Base-by-base conservation (phyloP, 768 basidiomycete genomes). In the Pleurotus pulmonarius region DNA sequence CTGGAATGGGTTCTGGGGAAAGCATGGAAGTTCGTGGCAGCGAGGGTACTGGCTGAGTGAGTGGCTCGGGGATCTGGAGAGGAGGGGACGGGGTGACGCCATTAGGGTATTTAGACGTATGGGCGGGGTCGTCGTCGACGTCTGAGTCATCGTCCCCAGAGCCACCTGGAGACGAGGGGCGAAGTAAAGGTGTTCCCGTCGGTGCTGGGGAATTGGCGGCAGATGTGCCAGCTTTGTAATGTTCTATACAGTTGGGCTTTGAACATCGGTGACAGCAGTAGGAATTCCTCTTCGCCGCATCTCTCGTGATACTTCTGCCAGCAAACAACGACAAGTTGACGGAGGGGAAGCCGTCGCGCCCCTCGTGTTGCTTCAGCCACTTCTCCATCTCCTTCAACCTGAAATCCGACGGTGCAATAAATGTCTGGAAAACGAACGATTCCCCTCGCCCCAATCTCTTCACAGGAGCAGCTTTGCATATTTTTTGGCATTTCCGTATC, bases 361-460 rank as follows among this genome's bases (percentile, higher is more conserved):
- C 68, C 59, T 74, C 75, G 49, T 80, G 77, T 55, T 86, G 81
- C 26, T 79, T 75, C 63, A 87, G 81, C 88, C 88, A 90, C 57
- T 82, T 83, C 63, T 90, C 88, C 82, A 90, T 87, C 68, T 88
- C 87, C 69, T 87, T 87, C 38, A 89, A 69, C 16, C 87, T 78
- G 64, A 90, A 90, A 65, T 90, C 88, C 34, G 79, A 65, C 3
- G 88, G 87, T 1, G 88, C 86, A 48, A 87, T 75, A 39, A 88
- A 70, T 9, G 86, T 85, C 59, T 84, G 83, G 69, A 88, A 89
- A 29, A 79, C 73, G 53, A 75, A 70, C 15, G 69, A 67, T 34
- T 75, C 67, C 49, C 74, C 66, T n/a, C 65, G 63, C 16, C 71
- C 69, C 52, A 73, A 61, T 55, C 74, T 69, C 43, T 69, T 75